A percentile compares a stretch with the other conserved stretches of the same genome.
phyloP scores from a whole-genome alignment of 805 yeast genomes.

The Zygosaccharomyces gambellarensis region DNA sequence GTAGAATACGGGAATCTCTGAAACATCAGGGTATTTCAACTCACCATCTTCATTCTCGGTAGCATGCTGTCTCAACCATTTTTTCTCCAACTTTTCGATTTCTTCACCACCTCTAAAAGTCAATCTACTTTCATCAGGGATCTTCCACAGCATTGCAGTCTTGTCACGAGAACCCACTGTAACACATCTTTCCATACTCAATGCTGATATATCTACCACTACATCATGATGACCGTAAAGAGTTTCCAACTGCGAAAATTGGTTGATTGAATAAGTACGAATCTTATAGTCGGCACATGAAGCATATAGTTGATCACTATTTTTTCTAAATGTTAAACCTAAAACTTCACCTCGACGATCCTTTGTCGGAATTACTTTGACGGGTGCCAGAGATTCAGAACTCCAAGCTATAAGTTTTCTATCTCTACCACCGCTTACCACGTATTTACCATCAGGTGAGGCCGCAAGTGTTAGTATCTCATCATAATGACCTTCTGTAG shows the following conservation, averaged over 20 bases:
- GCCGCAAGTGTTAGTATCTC: constrained; percentile 76
- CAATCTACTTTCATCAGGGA: constrained; percentile 88
- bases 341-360: constrained; percentile 68
- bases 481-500: constrained; percentile 67
- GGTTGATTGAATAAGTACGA: constrained; percentile 80
- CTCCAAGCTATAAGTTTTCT: constrained; percentile 82
- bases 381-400: constrained; percentile 66
- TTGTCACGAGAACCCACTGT: constrained; percentile 94
- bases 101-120: constrained; percentile 89
- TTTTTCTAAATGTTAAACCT: constrained; percentile 71
- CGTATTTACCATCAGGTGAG: constrained; percentile 78
- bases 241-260: constrained; percentile 83
- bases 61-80: constrained; percentile 33
- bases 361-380: constrained; percentile 71
- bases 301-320: constrained; percentile 80
- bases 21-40: constrained; percentile 27
- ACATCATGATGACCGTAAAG: constrained; percentile 94
- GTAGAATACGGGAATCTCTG: constrained; percentile 40
- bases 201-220: constrained; percentile 74
- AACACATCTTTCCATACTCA: constrained; percentile 85
- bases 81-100: constrained; percentile 40
- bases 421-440: constrained; percentile 89
- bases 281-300: constrained; percentile 90
- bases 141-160: constrained; percentile 94
- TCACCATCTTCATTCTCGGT: constrained; percentile 31